phyloP scores from a whole-genome alignment of 2,329 filamentous ascomycete species.

The Neopestalotiopsis rosae region DNA sequence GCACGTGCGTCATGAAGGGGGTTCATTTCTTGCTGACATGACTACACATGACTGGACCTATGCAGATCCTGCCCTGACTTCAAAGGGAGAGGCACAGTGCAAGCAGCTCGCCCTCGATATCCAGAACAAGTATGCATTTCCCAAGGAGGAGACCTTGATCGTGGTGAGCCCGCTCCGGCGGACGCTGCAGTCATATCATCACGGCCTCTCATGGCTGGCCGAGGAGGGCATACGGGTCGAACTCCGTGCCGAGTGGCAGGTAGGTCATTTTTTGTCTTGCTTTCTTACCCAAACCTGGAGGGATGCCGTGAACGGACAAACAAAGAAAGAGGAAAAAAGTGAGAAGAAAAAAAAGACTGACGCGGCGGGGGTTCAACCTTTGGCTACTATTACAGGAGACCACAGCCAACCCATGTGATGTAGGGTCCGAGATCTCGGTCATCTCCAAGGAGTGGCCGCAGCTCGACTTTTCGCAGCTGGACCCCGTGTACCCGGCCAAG shows the following conservation, averaged over 20 bases:
- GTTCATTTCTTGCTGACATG: conserved; percentile 27
- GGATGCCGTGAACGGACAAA: background rate
- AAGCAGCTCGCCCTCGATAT: conserved; percentile 31
- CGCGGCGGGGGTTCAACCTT: background rate
- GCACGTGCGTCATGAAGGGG: conserved; percentile 1
- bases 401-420: conserved; percentile 36
- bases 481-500: conserved; percentile 38
- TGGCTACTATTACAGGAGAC: conserved; percentile 30
- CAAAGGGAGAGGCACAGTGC: conserved; percentile 34
- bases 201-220: conserved; percentile 35
- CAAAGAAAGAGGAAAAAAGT: background rate
- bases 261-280: conserved; percentile 19
- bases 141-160: conserved; percentile 32
- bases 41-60: conserved; percentile 35
- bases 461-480: conserved; percentile 37
- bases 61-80: conserved; percentile 35
- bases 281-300: background rate
- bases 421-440: conserved; percentile 29
- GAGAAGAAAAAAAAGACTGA: background rate
- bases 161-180: conserved; percentile 37
- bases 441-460: conserved; percentile 34
- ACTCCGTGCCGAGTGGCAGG: conserved; percentile 40
- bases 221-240: conserved; percentile 33
- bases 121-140: conserved; percentile 27
- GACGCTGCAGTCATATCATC: conserved; percentile 35